Conservation (phyloP, 345 rosid species). For the Pistacia integerrima region DNA sequence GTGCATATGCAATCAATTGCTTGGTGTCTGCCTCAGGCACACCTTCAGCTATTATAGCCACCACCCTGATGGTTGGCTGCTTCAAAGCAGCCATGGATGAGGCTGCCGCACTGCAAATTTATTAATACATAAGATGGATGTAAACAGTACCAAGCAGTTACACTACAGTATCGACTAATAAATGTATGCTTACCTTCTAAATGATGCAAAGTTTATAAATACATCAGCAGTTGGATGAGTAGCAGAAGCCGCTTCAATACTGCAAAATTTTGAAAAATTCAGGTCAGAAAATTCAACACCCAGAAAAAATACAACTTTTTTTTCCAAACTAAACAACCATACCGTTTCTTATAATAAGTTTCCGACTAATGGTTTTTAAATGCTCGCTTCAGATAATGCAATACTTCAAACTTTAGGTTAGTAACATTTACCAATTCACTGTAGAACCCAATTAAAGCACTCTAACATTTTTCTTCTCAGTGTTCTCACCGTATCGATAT, state of each 20-base stretch:
- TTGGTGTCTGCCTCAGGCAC: conserved; percentile 97
- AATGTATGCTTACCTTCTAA: conserved; percentile 59
- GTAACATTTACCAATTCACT: not conserved
- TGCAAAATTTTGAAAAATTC: conserved; percentile 40
- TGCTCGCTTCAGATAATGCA: not conserved
- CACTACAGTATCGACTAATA: not conserved
- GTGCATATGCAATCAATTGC: conserved; percentile 88
- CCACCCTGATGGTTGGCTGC: conserved; percentile 92
- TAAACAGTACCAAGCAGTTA: conserved; percentile 16
- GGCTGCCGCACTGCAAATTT: conserved; percentile 80
- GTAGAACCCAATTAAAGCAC: not conserved
- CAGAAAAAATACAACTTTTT: conserved; percentile 2
- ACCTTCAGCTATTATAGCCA: conserved; percentile 98
- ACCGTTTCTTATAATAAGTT: not conserved
- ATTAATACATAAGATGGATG: conserved; percentile 12
- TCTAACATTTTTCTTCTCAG: not conserved
- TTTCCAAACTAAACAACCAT: not conserved
- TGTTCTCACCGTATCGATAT: not conserved
- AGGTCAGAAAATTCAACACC: conserved; percentile 16
- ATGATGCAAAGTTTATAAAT: conserved; percentile 93
- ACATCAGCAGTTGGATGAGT: conserved; percentile 98
- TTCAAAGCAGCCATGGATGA: conserved; percentile 96
- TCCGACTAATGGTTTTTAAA: not conserved
- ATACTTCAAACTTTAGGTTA: not conserved
- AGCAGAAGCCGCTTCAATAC: conserved; percentile 91